Conservation (phyloP, 805 yeast genomes). For the Teunomyces aglyptinius region DNA sequence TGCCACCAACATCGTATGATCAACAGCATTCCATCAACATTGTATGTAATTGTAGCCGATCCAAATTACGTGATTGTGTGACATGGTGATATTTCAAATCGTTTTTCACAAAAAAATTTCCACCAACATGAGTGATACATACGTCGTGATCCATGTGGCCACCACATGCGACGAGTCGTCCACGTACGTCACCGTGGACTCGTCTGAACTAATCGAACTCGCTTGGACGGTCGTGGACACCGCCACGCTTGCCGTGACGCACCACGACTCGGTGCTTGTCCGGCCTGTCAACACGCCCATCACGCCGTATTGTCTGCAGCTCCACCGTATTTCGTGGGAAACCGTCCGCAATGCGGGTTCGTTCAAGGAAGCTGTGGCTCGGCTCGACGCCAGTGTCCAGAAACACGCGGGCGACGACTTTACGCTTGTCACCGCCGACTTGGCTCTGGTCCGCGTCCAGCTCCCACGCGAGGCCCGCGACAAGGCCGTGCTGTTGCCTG, state of each 20-base stretch:
- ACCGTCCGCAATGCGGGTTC: constrained; percentile 55
- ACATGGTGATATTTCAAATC: background rate
- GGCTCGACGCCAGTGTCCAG: constrained; percentile 52
- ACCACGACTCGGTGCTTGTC: constrained; percentile 48
- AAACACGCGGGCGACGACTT: constrained; percentile 50
- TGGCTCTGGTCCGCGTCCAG: constrained; percentile 74
- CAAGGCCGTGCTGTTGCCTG: constrained; percentile 67
- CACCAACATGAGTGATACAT: constrained; percentile 48
- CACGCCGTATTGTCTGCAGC: constrained; percentile 53
- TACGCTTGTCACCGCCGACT: constrained; percentile 62
- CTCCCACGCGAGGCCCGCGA: constrained; percentile 81
- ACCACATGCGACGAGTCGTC: constrained; percentile 69
- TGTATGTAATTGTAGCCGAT: no score
- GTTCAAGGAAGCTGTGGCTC: constrained; percentile 60
- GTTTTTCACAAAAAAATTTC: background rate
- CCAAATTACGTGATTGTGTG: no score
- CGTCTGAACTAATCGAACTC: constrained; percentile 64
- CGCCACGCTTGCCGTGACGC: constrained; percentile 40
- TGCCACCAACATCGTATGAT: no score
- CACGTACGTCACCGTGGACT: constrained; percentile 58
- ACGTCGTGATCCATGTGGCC: constrained; percentile 58
- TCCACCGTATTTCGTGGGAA: constrained; percentile 60
- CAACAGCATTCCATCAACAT: no score
- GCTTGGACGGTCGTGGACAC: constrained; percentile 68
- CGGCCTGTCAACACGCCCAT: constrained; percentile 67